Conservation (phyloP, 352 stramenopile genomes). For the Phytophthora hibernalis region DNA sequence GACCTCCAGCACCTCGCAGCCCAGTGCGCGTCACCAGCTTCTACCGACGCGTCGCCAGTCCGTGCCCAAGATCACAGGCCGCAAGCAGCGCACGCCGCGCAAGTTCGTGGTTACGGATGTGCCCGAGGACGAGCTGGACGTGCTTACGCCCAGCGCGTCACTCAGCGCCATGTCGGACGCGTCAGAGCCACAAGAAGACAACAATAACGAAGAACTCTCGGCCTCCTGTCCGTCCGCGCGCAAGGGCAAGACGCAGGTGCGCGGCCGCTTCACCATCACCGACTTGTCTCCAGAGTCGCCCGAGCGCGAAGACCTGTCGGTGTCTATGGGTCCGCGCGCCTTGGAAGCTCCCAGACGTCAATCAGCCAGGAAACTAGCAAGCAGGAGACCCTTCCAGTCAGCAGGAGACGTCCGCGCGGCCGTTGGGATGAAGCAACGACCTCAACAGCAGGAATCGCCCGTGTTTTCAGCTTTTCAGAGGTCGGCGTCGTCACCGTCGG, state of each 20-base stretch:
- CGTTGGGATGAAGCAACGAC: conserved; percentile 22
- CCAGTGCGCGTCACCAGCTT: conserved; percentile 8
- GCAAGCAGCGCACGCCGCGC: conserved; percentile 59
- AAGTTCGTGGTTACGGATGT: conserved; percentile 83
- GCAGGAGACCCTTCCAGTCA: conserved; percentile 37
- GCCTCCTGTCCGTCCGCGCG: conserved; percentile 33
- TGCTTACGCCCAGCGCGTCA: conserved; percentile 2
- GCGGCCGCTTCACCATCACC: conserved; percentile 85
- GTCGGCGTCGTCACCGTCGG: conserved; percentile 24
- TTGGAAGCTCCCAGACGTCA: conserved; percentile 25
- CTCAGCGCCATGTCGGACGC: conserved; percentile 3
- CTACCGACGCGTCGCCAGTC: conserved; percentile 35
- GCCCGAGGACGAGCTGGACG: conserved; percentile 51
- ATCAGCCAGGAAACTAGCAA: conserved; percentile 23
- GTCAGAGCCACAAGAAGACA: conserved; percentile 15
- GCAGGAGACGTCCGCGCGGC: conserved; percentile 34
- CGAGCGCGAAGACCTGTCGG: conserved; percentile 34
- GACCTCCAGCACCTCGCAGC: conserved; percentile 30
- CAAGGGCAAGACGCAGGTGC: conserved; percentile 73
- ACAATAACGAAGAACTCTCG: conserved; percentile 28
- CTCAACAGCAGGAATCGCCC: conserved; percentile 13
- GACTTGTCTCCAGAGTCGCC: conserved; percentile 69
- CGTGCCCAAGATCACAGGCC: conserved; percentile 62
- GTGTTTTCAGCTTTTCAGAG: conserved; percentile 36
- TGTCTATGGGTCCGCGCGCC: conserved; percentile 26